A percentile compares a stretch with the other conserved stretches of the same genome.
These are phyloP conservation scores for Coemansia sp. DNA, from an alignment of 192 early-diverging fungal genomes.

Conservation along the genomic window DNA sequence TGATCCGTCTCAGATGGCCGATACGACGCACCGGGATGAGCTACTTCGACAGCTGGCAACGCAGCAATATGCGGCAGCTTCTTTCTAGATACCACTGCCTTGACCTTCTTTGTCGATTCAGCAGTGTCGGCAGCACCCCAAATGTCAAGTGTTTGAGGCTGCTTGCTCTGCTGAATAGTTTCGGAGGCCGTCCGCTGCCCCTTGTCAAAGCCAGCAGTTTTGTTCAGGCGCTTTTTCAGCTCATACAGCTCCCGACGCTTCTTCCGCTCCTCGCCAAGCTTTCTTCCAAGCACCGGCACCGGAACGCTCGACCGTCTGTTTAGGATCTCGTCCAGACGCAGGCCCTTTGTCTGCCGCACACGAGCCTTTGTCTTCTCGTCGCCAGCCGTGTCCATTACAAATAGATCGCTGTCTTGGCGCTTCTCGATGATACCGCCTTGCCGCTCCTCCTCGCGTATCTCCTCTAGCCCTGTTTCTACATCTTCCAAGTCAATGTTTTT, in stretches of 20 bases:
- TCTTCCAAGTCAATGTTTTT: slow-evolving; percentile 84
- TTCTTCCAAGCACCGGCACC: slow-evolving; percentile 14
- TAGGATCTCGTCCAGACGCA: slow-evolving; percentile 85
- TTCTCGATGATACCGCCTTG: slow-evolving; percentile 28
- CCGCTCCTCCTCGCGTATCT: slow-evolving; percentile 69
- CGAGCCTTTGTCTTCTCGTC: slow-evolving; percentile 18
- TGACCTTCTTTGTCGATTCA: slow-evolving; percentile 4
- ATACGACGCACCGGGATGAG: slow-evolving; percentile 88
- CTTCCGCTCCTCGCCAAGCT: slow-evolving; percentile 27
- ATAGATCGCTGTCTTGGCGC: slow-evolving; percentile 27
- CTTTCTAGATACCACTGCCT: slow-evolving; percentile 10
- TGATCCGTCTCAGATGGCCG: slow-evolving; percentile 81
- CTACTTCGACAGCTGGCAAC: slow-evolving; percentile 67
- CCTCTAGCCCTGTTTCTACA: slow-evolving; percentile 73
- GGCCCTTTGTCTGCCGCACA: slow-evolving; percentile 39
- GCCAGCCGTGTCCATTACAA: slow-evolving; percentile 21
- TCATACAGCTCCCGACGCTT: slow-evolving; percentile 26
- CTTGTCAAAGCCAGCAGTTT: slow-evolving; percentile 25
- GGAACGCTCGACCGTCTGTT: slow-evolving; percentile 65
- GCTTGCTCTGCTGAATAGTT: slow-evolving; percentile 9
- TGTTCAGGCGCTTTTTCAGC: slow-evolving; percentile 19
- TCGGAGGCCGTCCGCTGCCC: slow-evolving; percentile 10
- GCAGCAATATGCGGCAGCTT: slow-evolving; percentile 25
- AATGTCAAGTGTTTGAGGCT: slow-evolving; percentile 23
- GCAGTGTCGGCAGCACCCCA: slow-evolving; percentile 23